A percentile compares a stretch with the other conserved stretches of the same genome.
Conservation (phyloP, 1,284 basidiomycete genomes). For the Ustilago shanxiensis region DNA sequence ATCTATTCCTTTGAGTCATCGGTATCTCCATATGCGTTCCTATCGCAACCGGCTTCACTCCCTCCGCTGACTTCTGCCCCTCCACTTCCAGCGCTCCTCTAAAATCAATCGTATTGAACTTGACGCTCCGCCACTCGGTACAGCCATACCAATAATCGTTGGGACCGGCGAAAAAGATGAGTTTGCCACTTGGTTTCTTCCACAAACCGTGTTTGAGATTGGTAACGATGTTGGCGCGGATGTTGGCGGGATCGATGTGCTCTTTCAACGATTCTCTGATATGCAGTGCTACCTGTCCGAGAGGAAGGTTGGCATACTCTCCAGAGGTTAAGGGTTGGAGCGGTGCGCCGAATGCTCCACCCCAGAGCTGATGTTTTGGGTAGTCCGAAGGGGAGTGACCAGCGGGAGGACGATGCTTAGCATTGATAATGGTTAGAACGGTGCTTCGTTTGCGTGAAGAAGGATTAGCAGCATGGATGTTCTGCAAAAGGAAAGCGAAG, state of each 20-base stretch:
- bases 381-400: slow-evolving; percentile 16
- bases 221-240: slow-evolving; percentile 13
- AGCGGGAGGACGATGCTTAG: slow-evolving; percentile 20
- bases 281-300: slow-evolving; percentile 27
- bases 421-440: slow-evolving; percentile 29
- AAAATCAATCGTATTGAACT: slow-evolving; percentile 24
- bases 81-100: not conserved
- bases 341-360: slow-evolving; percentile 22
- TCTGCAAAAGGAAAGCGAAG: slow-evolving; percentile 29
- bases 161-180: slow-evolving; percentile 17
- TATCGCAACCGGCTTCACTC: slow-evolving; percentile 20
- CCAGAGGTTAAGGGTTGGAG: slow-evolving; percentile 5
- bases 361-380: slow-evolving; percentile 26
- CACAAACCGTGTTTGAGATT: slow-evolving; percentile 8
- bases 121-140: slow-evolving; percentile 29
- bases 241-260: slow-evolving; percentile 21
- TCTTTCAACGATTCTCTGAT: slow-evolving; percentile 16
- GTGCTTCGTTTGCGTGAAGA: slow-evolving; percentile 4
- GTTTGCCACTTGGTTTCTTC: slow-evolving; percentile 17
- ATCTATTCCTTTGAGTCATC: slow-evolving; percentile 21
- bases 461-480: slow-evolving; percentile 23
- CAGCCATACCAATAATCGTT: slow-evolving; percentile 20
- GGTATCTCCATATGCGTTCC: slow-evolving; percentile 27
- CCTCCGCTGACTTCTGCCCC: not conserved
- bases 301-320: slow-evolving; percentile 14